Evolutionary conservation across 2,329 filamentous ascomycete genomes (phyloP).

Genomic region (Botrytis squamosa): DNA sequence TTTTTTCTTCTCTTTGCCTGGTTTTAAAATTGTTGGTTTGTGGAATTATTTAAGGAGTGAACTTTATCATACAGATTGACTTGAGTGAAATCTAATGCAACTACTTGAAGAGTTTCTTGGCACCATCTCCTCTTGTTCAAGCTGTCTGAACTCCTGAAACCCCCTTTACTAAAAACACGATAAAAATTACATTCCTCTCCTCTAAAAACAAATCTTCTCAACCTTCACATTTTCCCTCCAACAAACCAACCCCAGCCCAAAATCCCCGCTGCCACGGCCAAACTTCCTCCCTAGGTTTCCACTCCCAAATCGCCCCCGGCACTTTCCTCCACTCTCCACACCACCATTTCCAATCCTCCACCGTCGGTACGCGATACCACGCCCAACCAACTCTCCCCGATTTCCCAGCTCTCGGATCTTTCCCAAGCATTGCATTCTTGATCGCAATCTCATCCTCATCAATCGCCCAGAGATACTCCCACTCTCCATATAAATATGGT

Average conservation of each 20-base stretch:
- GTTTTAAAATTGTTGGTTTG: background rate
- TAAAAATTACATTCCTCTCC: too few species aligned
- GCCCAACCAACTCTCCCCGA: background rate
- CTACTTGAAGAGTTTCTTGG: background rate
- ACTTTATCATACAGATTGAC: background rate
- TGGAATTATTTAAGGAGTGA: background rate
- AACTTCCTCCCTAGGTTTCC: background rate
- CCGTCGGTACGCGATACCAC: background rate
- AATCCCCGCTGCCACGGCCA: slow-evolving; percentile 3
- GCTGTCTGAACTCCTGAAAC: background rate
- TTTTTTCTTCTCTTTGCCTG: background rate
- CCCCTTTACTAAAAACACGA: background rate
- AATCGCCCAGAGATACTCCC: background rate
- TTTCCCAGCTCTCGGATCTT: rapidly evolving
- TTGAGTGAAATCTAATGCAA: background rate
- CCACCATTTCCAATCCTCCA: slow-evolving; percentile 4
- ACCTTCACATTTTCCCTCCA: background rate
- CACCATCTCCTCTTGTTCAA: rapidly evolving
- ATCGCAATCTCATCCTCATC: background rate
- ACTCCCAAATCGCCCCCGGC: background rate
- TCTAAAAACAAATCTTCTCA: background rate
- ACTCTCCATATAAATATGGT: background rate
- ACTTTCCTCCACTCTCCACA: slow-evolving; percentile 2
- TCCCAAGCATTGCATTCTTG: rapidly evolving
- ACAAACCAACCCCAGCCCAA: background rate